Percentiles rank a stretch among this genome's conserved stretches.
Conservation (phyloP, 768 basidiomycete genomes). For the Wakefieldia striispora region DNA sequence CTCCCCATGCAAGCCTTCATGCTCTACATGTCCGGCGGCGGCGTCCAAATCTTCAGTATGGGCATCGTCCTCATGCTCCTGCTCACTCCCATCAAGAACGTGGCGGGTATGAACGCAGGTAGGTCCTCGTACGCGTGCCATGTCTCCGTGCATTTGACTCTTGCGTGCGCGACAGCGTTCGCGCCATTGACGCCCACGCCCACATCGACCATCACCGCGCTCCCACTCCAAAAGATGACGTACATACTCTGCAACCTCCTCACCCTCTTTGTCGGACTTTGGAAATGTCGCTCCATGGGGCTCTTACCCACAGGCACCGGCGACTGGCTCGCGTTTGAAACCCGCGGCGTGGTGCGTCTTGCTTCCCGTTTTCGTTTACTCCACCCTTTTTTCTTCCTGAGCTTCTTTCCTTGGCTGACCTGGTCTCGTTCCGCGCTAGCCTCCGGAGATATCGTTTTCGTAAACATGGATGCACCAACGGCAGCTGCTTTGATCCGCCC, state of each 20-base stretch:
- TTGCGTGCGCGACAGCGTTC: conserved; percentile 48
- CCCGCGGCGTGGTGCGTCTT: conserved; percentile 54
- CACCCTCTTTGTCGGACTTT: conserved; percentile 81
- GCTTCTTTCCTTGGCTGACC: no score
- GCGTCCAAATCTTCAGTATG: conserved; percentile 95
- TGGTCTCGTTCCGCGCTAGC: conserved; percentile 22
- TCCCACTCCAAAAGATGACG: conserved; percentile 67
- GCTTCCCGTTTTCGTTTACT: background rate
- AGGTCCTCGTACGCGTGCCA: no score
- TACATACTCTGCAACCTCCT: conserved; percentile 72
- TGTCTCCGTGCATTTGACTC: no score
- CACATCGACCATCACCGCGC: conserved; percentile 43
- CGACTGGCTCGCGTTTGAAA: conserved; percentile 95
- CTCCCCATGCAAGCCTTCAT: conserved; percentile 98
- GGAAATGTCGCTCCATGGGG: conserved; percentile 94
- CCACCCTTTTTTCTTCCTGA: background rate
- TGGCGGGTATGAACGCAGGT: conserved; percentile 79
- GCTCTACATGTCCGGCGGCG: conserved; percentile 97
- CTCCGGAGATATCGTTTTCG: conserved; percentile 45
- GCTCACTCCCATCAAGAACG: conserved; percentile 79
- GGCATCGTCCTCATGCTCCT: conserved; percentile 95
- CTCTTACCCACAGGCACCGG: conserved; percentile 86
- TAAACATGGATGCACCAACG: conserved; percentile 5
- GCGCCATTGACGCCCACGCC: conserved; percentile 59
- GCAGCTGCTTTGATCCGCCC: background rate